These are phyloP conservation scores for Trametes polyzona DNA, from an alignment of 1,284 basidiomycete genomes.

Conservation along the genomic window DNA sequence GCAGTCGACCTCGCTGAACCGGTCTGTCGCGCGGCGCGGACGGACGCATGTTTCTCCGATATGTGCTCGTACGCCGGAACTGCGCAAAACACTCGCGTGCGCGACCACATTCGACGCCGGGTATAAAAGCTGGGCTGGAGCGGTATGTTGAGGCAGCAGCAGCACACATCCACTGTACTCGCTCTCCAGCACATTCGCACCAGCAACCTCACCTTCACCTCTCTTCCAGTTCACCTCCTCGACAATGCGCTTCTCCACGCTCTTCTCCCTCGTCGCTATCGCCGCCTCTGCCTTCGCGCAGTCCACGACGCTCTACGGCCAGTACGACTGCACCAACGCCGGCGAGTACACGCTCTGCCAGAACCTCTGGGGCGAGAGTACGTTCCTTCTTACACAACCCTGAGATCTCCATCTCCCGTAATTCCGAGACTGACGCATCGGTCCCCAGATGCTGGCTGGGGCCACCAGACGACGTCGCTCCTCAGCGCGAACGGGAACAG, in stretches of 20 bases:
- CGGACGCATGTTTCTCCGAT: constrained; percentile 1
- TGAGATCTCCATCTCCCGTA: too few species aligned
- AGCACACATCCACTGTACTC: neutral
- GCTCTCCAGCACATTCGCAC: neutral
- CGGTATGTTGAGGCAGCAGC: too few species aligned
- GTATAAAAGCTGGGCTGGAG: neutral
- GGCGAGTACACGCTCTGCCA: constrained; percentile 58
- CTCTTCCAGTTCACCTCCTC: neutral
- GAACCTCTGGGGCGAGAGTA: constrained; percentile 58
- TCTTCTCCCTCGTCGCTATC: constrained; percentile 23
- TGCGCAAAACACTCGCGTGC: neutral
- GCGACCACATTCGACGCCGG: too few species aligned
- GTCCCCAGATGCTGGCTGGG: constrained; percentile 46
- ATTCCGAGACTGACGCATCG: neutral
- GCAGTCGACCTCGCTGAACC: neutral
- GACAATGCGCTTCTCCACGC: constrained; percentile 25
- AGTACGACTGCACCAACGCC: constrained; percentile 47
- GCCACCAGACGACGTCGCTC: constrained; percentile 54
- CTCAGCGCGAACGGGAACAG: constrained; percentile 43
- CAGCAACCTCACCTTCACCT: neutral
- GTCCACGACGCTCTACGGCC: constrained; percentile 44
- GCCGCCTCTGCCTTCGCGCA: constrained; percentile 31
- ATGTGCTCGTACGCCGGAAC: neutral
- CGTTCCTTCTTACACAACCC: constrained; percentile 19
- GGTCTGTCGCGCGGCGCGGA: neutral